Evolutionary conservation across 768 basidiomycete species (phyloP), one percentile per base, ranked within the genome.

Genomic region (Termitomyces sp.): DNA sequence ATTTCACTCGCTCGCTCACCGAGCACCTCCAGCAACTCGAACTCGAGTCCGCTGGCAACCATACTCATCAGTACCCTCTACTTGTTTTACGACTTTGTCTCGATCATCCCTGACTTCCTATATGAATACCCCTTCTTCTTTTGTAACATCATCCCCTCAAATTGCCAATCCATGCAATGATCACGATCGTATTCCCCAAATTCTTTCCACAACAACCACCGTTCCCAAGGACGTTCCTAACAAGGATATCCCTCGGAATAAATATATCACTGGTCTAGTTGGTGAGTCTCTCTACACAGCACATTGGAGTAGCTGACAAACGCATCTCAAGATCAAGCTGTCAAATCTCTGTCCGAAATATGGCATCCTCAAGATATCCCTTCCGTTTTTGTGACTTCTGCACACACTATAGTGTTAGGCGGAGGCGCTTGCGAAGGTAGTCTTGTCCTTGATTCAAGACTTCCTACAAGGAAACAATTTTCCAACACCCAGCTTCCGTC

Each of bases 331-430:
- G 89, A 91, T 75, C 86, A 89, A 81, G 84, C 89, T 40, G 84
- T 91, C 58, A 87, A 84, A 64, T 85, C 83, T 3, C 70, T 92
- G 54, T 84, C 80, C 66, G 88, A 91, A 62, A 87, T 89, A 70
- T 92, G 90, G 90, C 84, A 78, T 38, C 83, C 84, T 1, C 83
- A 90, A 64, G 83, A 89, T 64, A 85, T 91, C 28, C 89, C 90
- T 1, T 48, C 65, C 26, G 77, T 79, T 15, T 90, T 67, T 62
- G 62, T 78, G 56, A 71, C 75, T 30, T 66, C 68, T 31, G 70
- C 68, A 6, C 66, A 63, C 50, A 57, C 72, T 62, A 59, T 68
- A 62, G 56, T 72, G 56, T 60, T 68, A 64, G 62, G 63, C 60
- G 62, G 58, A 23, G 21, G 50, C 11, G 40, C 61, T 19, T 56